Conservation (phyloP, 768 basidiomycete genomes). For the Serendipita sp. region DNA sequence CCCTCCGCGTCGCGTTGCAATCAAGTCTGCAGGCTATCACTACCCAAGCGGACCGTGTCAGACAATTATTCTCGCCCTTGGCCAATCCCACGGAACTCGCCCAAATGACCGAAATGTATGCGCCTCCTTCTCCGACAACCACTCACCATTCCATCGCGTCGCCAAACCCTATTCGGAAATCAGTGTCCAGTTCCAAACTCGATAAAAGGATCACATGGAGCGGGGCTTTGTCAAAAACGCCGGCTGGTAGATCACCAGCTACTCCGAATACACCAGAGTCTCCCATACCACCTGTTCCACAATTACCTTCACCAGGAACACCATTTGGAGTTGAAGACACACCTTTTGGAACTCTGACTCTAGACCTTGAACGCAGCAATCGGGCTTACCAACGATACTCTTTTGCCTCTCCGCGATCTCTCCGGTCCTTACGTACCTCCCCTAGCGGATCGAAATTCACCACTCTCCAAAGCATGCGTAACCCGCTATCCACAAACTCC, state of each 20-base stretch:
- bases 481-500: conserved; percentile 52
- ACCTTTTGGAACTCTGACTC: conserved; percentile 46
- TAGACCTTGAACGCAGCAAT: conserved; percentile 43
- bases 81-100: conserved; percentile 56
- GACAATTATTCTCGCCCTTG: conserved; percentile 61
- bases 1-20: conserved; percentile 54
- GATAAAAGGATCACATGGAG: conserved; percentile 3
- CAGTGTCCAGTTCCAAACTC: conserved; percentile 2
- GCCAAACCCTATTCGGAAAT: conserved; percentile 13
- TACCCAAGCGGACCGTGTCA: conserved; percentile 67
- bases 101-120: conserved; percentile 79
- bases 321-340: conserved; percentile 14
- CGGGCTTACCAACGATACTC: conserved; percentile 21
- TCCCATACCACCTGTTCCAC: neutral
- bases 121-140: conserved; percentile 49
- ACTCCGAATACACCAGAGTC: conserved; percentile 17
- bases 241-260: conserved; percentile 24
- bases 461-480: conserved; percentile 38
- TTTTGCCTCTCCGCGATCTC: conserved; percentile 11
- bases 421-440: conserved; percentile 24
- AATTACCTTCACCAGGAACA: neutral
- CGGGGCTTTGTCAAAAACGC: conserved; percentile 24
- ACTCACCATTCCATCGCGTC: conserved; percentile 8
- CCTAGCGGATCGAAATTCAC: conserved; percentile 32
- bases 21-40: conserved; percentile 63